Conservation (phyloP, 495 filamentous ascomycete genomes). For the Penicillium nucicola region DNA sequence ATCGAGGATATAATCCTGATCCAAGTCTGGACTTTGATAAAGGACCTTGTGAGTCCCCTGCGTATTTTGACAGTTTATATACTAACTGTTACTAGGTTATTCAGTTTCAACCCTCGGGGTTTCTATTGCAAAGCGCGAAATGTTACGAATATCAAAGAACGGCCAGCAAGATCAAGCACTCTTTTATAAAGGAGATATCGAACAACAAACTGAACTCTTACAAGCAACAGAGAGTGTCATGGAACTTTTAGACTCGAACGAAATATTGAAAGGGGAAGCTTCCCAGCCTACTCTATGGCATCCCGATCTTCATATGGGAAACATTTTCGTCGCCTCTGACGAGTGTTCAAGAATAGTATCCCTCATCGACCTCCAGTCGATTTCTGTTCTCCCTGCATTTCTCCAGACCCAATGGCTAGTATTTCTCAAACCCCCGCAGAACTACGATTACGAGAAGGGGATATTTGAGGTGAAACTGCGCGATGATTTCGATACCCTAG, state of each 20-base stretch:
- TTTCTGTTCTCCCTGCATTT: conserved; percentile 23
- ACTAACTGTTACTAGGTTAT: conserved; percentile 18
- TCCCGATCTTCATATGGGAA: conserved; percentile 38
- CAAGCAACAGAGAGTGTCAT: conserved; percentile 18
- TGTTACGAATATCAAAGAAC: conserved; percentile 14
- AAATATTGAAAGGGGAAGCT: conserved; percentile 6
- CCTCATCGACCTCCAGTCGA: conserved; percentile 31
- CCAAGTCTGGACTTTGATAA: conserved; percentile 1
- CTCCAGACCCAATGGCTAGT: conserved; percentile 30
- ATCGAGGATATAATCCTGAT: conserved; percentile 17
- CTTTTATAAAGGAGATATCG: conserved; percentile 12
- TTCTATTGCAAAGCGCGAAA: conserved; percentile 19
- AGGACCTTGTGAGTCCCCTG: conserved; percentile 24
- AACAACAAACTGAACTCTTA: conserved; percentile 18
- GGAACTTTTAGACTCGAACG: conserved; percentile 15
- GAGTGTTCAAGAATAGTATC: conserved; percentile 24
- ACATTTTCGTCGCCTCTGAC: conserved; percentile 28
- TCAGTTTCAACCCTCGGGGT: conserved; percentile 15
- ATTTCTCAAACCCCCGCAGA: conserved; percentile 28
- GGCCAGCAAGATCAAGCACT: background rate
- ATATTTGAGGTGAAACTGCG: conserved; percentile 25
- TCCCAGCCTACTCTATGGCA: conserved; percentile 33
- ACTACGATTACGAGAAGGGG: conserved; percentile 23
- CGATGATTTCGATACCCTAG: conserved; percentile 26
- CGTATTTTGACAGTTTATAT: conserved; percentile 1